Evolutionary conservation across 768 basidiomycete species (phyloP), one percentile per base, ranked within the genome.

Genomic region (Tulasnella calospora): DNA sequence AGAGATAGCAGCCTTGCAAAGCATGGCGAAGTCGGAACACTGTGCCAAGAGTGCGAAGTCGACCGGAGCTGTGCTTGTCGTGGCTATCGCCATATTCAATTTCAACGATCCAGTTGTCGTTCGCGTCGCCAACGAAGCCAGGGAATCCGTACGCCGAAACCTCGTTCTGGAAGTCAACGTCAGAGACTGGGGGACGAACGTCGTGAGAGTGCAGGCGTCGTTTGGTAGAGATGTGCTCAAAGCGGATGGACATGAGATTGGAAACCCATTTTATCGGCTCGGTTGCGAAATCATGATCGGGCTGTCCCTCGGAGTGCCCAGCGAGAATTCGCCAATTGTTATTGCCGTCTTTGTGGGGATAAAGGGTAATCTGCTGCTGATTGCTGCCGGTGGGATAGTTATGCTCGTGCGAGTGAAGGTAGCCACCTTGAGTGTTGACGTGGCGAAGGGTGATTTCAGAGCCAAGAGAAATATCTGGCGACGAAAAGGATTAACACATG

Each of bases 101-200:
- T 84, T 98, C 96, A 75, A 99, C 88, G 77, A 91, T 85, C 92
- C 94, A 95, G 82, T 98, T 94, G 82, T 99, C 97, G 83, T 98
- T 99, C 69, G 91, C 88, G 82, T 98, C 97, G 19, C 97, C 97
- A 0, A 84, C 85, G 83, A 92, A 98, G 0, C 92, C 93, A 0
- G 91, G 85, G 87, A 93, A 90, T 1, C 98, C 98, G 82, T 99
- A 99, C 0, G 87, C 95, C 1, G 95, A 96, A 0, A 99, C 96
- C 83, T 99, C 98, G 82, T 99, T 97, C 86, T 99, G 98, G 87
- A 98, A 99, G 82, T 99, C 98, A 70, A 98, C 97, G 70, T 99
- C 98, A 41, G 94, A 95, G 19, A 99, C 91, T 23, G 96, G 95
- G 6, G 98, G 95, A 33, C 98, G 92, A 81, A 92, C 85, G 81